A percentile compares a stretch with the other conserved stretches of the same genome.
phyloP scores from a whole-genome alignment of 2,329 filamentous ascomycete species.

The Emmonsiellopsis sp. region DNA sequence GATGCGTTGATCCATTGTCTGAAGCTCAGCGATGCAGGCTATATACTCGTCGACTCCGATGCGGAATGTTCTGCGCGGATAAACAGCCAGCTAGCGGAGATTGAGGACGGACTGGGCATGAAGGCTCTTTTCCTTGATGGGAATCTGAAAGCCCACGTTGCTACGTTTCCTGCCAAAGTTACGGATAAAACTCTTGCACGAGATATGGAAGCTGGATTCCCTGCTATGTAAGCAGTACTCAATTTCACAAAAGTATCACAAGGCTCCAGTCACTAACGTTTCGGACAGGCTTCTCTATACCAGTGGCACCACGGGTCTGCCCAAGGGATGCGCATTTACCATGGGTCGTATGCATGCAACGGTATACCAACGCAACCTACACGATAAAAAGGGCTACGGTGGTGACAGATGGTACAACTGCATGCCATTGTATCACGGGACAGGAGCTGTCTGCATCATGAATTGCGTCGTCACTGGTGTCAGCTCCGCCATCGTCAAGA shows the following conservation, averaged over 20 bases:
- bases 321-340: slow-evolving; percentile 60
- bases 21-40: slow-evolving; percentile 45
- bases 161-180: slow-evolving; percentile 40
- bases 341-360: slow-evolving; percentile 38
- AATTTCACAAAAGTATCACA: too few species aligned
- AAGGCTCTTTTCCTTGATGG: slow-evolving; percentile 46
- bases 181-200: slow-evolving; percentile 49
- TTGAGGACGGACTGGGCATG: slow-evolving; percentile 51
- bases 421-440: slow-evolving; percentile 72
- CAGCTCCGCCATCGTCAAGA: slow-evolving; percentile 30
- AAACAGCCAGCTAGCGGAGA: slow-evolving; percentile 39
- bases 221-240: slow-evolving; percentile 33
- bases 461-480: slow-evolving; percentile 46
- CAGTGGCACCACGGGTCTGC: slow-evolving; percentile 65
- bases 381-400: slow-evolving; percentile 19
- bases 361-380: slow-evolving; percentile 25
- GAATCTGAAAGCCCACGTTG: slow-evolving; percentile 39
- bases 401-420: slow-evolving; percentile 63
- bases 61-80: slow-evolving; percentile 48
- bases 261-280: too few species aligned
- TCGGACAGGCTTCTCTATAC: slow-evolving; percentile 54
- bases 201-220: slow-evolving; percentile 43
- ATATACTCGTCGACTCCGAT: slow-evolving; percentile 53
- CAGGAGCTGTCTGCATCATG: slow-evolving; percentile 54
- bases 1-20: slow-evolving; percentile 59